phyloP scores from a whole-genome alignment of 1,284 basidiomycete genomes.

The Laetiporus sulphureus region DNA sequence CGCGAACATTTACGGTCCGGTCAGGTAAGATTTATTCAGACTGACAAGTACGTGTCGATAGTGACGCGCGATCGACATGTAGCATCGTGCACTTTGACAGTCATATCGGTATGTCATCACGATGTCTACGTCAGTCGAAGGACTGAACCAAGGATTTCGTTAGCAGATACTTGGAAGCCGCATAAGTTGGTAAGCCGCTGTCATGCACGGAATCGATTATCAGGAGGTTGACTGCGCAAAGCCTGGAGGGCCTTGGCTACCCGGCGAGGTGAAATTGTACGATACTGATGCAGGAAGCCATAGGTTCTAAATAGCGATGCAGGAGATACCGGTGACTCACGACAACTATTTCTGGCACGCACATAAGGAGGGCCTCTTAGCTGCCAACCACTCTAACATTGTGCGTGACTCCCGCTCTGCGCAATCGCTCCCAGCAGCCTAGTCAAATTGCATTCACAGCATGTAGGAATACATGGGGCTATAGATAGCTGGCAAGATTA shows the following conservation, averaged over 20 bases:
- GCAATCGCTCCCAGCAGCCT: neutral
- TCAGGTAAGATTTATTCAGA: slow-evolving; percentile 16
- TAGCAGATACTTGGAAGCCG: slow-evolving; percentile 29
- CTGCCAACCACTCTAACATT: slow-evolving; percentile 30
- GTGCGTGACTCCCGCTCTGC: slow-evolving; percentile 17
- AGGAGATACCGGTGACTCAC: slow-evolving; percentile 30
- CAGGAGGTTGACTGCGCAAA: slow-evolving; percentile 3
- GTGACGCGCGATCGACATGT: neutral
- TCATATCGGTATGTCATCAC: slow-evolving; percentile 23
- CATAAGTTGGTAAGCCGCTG: slow-evolving; percentile 9
- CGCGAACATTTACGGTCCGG: slow-evolving; percentile 30
- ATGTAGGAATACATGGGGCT: slow-evolving; percentile 29
- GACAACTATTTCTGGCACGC: slow-evolving; percentile 37
- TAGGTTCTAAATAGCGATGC: too few species aligned
- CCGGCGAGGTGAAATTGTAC: slow-evolving; percentile 24
- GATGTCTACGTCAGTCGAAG: neutral
- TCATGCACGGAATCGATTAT: neutral
- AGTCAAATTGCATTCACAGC: slow-evolving; percentile 12
- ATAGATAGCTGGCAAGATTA: slow-evolving; percentile 27
- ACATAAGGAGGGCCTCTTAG: slow-evolving; percentile 30
- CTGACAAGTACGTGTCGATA: neutral
- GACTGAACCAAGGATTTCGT: neutral
- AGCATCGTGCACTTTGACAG: slow-evolving; percentile 36
- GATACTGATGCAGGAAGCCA: too few species aligned
- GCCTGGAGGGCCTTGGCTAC: slow-evolving; percentile 25